Evolutionary conservation across 805 yeast genomes (phyloP).

Genomic region (Zygoascus flipseniorum): DNA sequence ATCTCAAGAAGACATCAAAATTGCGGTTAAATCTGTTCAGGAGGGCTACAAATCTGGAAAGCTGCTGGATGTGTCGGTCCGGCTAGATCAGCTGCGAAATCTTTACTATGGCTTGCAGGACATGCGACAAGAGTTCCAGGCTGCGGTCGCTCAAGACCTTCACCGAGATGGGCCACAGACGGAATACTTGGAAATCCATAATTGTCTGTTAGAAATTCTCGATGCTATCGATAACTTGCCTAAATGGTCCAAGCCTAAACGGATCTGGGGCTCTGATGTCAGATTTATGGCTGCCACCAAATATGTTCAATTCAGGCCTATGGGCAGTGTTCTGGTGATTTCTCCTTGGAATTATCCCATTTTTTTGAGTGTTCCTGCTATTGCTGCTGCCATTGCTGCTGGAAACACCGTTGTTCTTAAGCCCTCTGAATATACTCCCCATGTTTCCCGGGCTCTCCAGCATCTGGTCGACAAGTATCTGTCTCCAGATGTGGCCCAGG

Average conservation of each 20-base stretch:
- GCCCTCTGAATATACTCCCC: conserved; percentile 66
- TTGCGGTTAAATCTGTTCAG: conserved; percentile 36
- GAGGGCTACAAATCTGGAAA: conserved; percentile 38
- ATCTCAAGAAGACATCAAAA: conserved; percentile 41
- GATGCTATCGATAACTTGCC: conserved; percentile 51
- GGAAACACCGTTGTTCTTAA: conserved; percentile 77
- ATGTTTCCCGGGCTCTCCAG: conserved; percentile 49
- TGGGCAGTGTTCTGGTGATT: conserved; percentile 65
- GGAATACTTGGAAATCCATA: conserved; percentile 45
- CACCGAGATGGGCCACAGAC: conserved; percentile 59
- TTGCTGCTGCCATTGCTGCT: conserved; percentile 73
- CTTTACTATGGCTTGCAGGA: conserved; percentile 57
- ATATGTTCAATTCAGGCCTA: conserved; percentile 27
- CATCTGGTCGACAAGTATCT: conserved; percentile 44
- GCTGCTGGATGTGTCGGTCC: conserved; percentile 42
- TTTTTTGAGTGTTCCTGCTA: conserved; percentile 50
- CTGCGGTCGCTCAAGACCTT: conserved; percentile 60
- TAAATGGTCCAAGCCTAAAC: conserved; percentile 50
- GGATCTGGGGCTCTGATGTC: conserved; percentile 10
- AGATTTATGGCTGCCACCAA: conserved; percentile 19
- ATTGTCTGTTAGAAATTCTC: conserved; percentile 46
- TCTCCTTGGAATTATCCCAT: conserved; percentile 80
- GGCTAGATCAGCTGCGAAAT: conserved; percentile 58
- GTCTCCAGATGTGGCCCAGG: conserved; percentile 46
- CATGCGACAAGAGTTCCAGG: conserved; percentile 43